Evolutionary conservation across 176 grass and related monocot genomes (phyloP), one percentile per base, ranked within the genome.

Genomic region (Musa acuminata): DNA sequence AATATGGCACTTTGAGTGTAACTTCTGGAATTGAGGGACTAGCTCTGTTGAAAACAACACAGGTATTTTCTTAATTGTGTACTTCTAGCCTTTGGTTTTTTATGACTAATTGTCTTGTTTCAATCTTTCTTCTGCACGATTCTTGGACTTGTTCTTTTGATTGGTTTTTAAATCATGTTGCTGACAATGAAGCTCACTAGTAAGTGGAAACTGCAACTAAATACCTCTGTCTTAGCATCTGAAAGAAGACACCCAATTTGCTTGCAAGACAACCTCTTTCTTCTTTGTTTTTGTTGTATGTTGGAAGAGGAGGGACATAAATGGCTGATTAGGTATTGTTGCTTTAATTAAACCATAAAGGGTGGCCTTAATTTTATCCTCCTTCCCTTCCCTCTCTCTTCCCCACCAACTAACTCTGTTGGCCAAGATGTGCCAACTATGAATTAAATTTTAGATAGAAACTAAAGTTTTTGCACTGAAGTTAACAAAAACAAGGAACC

Each of bases 31-130:
- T 98, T 58, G 86, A 93, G 84, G 86, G 83, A 25, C 85, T 91
- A 53, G 87, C 94, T 13, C 43, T 98, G 67, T 73, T 98, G 68
- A 98, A 98, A 75, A 91, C 90, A 64, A 98, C 94, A 85, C 87
- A 91, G 94, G 94, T 96, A 70, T 26, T 54, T 66, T 54, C 22
- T 54, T 54, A 13, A 74, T 74, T 74, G 22, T 26, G 1, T 26
- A 8, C 14, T 55, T 55, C 5, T 49, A 13, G 35, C 27, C 3
- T 2, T 49, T 69, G 29, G 1, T 19, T 69, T 64, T 49, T 2
- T 11, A 43, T 0, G 4, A 43, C 35, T 43, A 6, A 43, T 49
- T 20, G 35, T 69, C 2, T 11, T 9, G 2, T 19, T 69, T 43
- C 19, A 55, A 9, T 58, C 19, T 69, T 60, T 67, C 27, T 69